Evolutionary conservation across 176 grass and related monocot genomes (phyloP).

Genomic region (Triticum timopheevii): DNA sequence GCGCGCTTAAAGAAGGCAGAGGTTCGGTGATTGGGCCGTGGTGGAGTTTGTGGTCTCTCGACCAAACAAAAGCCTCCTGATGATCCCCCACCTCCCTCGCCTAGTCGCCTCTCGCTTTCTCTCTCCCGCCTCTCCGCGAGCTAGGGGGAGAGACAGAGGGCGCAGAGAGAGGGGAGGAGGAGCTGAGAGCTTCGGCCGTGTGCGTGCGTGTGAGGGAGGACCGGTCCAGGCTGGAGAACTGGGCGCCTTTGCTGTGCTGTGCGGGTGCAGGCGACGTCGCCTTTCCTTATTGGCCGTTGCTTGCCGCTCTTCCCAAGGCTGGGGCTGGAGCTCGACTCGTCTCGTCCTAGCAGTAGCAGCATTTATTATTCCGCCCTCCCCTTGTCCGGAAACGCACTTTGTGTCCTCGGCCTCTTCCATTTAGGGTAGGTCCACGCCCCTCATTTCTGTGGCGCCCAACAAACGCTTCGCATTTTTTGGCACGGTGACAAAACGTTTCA

Average conservation of each 20-base stretch:
- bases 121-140: no score
- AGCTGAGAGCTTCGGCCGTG: background rate
- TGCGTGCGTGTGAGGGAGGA: background rate
- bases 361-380: background rate
- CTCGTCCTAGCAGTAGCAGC: no score
- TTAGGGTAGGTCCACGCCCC: background rate
- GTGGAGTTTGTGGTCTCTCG: slow-evolving; percentile 71
- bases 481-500: no score
- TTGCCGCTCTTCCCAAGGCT: slow-evolving; percentile 39
- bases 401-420: background rate
- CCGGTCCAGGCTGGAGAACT: slow-evolving; percentile 37
- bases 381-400: background rate
- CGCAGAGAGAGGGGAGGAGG: background rate
- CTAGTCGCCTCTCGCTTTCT: background rate
- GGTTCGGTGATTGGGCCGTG: slow-evolving; percentile 44
- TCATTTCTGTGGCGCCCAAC: background rate
- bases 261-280: slow-evolving; percentile 37
- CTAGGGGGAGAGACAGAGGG: background rate
- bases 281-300: slow-evolving; percentile 58
- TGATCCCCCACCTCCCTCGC: background rate
- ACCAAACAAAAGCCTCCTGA: slow-evolving; percentile 48
- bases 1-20: slow-evolving; percentile 15
- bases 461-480: background rate
- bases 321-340: background rate
- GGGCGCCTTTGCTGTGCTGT: background rate